Conservation (phyloP, 106 monocot species). For the Acorus gramineus region DNA sequence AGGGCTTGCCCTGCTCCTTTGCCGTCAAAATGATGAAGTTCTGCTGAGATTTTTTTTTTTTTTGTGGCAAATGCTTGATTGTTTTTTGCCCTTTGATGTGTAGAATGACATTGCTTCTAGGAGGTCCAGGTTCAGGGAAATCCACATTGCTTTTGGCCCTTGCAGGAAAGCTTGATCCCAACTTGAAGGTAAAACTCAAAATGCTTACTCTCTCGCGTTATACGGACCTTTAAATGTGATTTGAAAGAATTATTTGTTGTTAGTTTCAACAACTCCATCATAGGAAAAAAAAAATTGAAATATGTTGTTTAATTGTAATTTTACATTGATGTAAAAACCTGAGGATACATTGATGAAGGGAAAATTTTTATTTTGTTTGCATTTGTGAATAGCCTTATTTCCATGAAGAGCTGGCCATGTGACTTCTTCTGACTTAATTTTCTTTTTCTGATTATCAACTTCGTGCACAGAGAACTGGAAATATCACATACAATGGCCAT, state of each 20-base stretch:
- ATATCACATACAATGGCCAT: conserved; percentile 42
- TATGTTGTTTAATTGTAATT: no score
- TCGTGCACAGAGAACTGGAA: conserved; percentile 28
- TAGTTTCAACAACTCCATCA: background rate
- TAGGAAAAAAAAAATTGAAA: no score
- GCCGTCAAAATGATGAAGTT: no score
- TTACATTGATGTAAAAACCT: no score
- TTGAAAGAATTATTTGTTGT: no score
- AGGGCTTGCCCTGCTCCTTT: no score
- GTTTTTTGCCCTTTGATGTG: no score
- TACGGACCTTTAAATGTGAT: no score
- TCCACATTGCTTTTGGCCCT: conserved; percentile 44
- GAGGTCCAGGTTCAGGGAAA: conserved; percentile 55
- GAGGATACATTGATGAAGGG: no score
- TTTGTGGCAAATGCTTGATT: background rate
- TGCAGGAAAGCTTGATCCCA: conserved; percentile 47
- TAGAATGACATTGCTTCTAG: conserved; percentile 52
- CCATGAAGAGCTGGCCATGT: background rate
- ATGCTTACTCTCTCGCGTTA: no score
- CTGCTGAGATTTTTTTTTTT: background rate
- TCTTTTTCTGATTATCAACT: background rate
- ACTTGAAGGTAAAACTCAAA: conserved; percentile 20
- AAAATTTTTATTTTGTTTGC: no score
- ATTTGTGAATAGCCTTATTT: no score
- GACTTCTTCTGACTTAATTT: background rate